phyloP scores from a whole-genome alignment of 192 early-diverging fungal genomes.

The Coemansia javaensis region DNA sequence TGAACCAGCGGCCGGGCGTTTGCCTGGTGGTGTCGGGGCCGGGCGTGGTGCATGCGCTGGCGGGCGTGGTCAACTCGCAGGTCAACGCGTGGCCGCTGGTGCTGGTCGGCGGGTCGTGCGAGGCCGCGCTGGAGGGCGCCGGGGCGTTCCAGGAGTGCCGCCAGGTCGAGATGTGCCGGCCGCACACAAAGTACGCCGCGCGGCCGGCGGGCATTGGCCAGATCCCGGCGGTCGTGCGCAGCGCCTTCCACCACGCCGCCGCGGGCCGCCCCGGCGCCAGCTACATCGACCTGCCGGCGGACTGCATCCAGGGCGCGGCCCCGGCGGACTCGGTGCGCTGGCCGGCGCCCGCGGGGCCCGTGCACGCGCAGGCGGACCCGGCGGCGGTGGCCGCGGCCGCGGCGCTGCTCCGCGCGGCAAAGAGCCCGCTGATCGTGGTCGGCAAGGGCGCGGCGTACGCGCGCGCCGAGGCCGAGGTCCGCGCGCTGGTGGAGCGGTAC shows the following conservation, averaged over 20 bases:
- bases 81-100: conserved; percentile 69
- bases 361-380: conserved; percentile 52
- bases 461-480: conserved; percentile 57
- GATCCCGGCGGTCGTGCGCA: conserved; percentile 54
- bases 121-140: conserved; percentile 48
- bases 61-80: conserved; percentile 65
- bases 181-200: conserved; percentile 57
- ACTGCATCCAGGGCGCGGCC: conserved; percentile 56
- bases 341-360: not conserved
- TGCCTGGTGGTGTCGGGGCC: conserved; percentile 68
- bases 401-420: conserved; percentile 43
- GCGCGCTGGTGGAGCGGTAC: conserved; percentile 52
- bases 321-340: not conserved
- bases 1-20: conserved; percentile 60
- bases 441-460: conserved; percentile 75
- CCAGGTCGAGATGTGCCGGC: conserved; percentile 61
- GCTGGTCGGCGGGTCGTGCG: conserved; percentile 60
- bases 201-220: conserved; percentile 48
- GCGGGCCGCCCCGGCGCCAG: conserved; percentile 61
- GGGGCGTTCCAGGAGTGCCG: conserved; percentile 70
- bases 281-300: conserved; percentile 66
- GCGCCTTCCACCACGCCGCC: conserved; percentile 51
- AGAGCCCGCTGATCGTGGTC: conserved; percentile 59
- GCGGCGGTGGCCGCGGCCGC: conserved; percentile 41
- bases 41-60: conserved; percentile 67